Base-by-base conservation (phyloP, 805 yeast species). In the Geotrichum ghanense region DNA sequence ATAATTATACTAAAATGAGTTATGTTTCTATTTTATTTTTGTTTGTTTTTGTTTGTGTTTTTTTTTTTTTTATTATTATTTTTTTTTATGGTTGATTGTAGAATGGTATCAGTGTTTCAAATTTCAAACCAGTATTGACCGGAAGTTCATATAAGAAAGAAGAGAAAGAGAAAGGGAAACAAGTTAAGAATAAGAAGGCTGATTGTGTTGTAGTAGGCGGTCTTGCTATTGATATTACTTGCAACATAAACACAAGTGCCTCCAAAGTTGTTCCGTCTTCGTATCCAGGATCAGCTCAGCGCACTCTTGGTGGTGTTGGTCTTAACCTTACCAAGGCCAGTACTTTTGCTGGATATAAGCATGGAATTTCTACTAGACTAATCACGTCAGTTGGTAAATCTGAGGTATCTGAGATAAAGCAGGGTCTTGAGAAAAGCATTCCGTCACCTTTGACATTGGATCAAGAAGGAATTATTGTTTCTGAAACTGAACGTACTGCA, bases 301-400 rank as follows among this genome's bases (percentile, higher is more conserved):
- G 79, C 2, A 69, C 81, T 0, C 59, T 85, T 6, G 96, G 95
- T 1, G 96, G 95, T 1, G 95, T 87, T 1, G 96, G 87, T 0
- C 79, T 74, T 59, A 87, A 88, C 55, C 79, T 87, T 14, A 79
- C 85, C 0, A 56, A 74, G n/a, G 90, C 92, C 0, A 68, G 82
- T 2, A 56, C 62, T 17, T 73, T 69, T 49, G 51, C 55, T 2
- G 63, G 57, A 23, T 52, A 39, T 47, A 47, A 17, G 5, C 35
- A 41, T 1, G 58, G 50, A 44, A 53, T 52, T 2, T 55, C 58
- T 0, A 53, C 66, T 1, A 64, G 73, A 20, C 68, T 85, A 25
- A 62, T 86, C 0, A 76, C 88, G 0, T 69, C 73, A 3, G 68
- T 85, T 3, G 87, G 85, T 2, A 56, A 69, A n/a, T 90, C 83